Percentiles rank a stretch among this genome's conserved stretches.
These are phyloP conservation scores for Persicaria tinctoria DNA, from an alignment of 148 eudicot genomes.

Conservation along the genomic window DNA sequence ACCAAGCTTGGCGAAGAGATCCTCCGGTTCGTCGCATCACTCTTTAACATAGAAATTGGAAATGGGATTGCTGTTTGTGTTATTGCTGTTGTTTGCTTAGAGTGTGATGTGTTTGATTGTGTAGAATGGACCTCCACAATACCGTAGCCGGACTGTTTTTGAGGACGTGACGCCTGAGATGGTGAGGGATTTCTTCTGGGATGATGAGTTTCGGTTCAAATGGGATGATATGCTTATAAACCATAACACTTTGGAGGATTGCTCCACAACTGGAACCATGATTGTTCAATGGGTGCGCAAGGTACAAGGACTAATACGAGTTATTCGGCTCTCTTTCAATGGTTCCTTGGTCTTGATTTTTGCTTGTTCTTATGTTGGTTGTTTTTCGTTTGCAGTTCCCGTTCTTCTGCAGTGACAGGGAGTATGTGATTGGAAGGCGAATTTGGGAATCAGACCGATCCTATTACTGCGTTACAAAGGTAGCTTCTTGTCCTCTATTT, in stretches of 20 bases:
- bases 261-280: conserved; percentile 77
- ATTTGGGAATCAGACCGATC: conserved; percentile 83
- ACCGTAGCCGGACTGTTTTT: conserved; percentile 80
- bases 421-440: conserved; percentile 80
- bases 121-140: conserved; percentile 93
- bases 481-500: conserved; percentile 13
- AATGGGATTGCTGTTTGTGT: background rate
- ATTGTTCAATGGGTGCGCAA: conserved; percentile 85
- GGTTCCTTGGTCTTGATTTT: background rate
- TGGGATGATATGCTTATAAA: conserved; percentile 90
- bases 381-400: conserved; percentile 57
- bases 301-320: conserved; percentile 24
- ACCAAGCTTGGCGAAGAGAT: conserved; percentile 94
- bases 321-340: background rate
- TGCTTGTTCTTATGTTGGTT: conserved; percentile 1
- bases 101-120: background rate
- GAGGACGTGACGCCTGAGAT: conserved; percentile 93
- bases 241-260: conserved; percentile 54
- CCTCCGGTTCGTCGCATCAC: conserved; percentile 34
- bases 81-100: background rate
- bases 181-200: conserved; percentile 97
- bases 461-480: conserved; percentile 95
- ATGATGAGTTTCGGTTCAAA: conserved; percentile 74
- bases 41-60: background rate
- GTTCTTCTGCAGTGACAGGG: conserved; percentile 95